Evolutionary conservation across 2,329 filamentous ascomycete species (phyloP).

Genomic region (Trematosphaeria pertusa): DNA sequence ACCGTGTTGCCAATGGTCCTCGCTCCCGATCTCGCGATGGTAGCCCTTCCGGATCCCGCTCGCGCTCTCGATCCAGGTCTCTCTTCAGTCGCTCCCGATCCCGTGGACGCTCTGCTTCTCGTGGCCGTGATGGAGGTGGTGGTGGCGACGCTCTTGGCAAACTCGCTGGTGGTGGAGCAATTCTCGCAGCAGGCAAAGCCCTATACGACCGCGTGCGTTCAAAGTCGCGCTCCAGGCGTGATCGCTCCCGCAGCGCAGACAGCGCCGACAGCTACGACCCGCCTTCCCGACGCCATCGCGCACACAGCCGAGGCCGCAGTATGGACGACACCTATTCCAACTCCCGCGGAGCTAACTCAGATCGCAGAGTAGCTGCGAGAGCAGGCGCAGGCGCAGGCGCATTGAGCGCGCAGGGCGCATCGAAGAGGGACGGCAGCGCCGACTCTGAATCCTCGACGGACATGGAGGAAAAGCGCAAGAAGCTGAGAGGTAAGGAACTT

Average conservation of each 20-base stretch:
- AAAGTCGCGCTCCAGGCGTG: slow-evolving; percentile 58
- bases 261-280: slow-evolving; percentile 60
- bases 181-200: slow-evolving; percentile 59
- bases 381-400: slow-evolving; percentile 48
- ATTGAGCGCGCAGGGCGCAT: slow-evolving; percentile 26
- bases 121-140: slow-evolving; percentile 54
- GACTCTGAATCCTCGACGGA: slow-evolving; percentile 64
- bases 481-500: slow-evolving; percentile 71
- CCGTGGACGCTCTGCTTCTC: slow-evolving; percentile 40
- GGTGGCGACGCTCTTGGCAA: slow-evolving; percentile 56
- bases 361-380: slow-evolving; percentile 46
- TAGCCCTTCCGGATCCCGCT: slow-evolving; percentile 58
- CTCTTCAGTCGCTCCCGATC: slow-evolving; percentile 69
- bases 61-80: slow-evolving; percentile 68
- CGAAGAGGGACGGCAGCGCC: slow-evolving; percentile 31
- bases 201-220: slow-evolving; percentile 63
- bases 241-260: slow-evolving; percentile 53
- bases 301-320: slow-evolving; percentile 47
- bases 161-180: slow-evolving; percentile 56
- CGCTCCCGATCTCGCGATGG: slow-evolving; percentile 65
- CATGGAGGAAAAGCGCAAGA: slow-evolving; percentile 68
- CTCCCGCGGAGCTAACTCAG: slow-evolving; percentile 43
- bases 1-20: slow-evolving; percentile 82
- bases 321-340: slow-evolving; percentile 53
- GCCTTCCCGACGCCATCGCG: slow-evolving; percentile 51